Conservation (phyloP, 495 filamentous ascomycete species). For the Sporormia fimetaria region DNA sequence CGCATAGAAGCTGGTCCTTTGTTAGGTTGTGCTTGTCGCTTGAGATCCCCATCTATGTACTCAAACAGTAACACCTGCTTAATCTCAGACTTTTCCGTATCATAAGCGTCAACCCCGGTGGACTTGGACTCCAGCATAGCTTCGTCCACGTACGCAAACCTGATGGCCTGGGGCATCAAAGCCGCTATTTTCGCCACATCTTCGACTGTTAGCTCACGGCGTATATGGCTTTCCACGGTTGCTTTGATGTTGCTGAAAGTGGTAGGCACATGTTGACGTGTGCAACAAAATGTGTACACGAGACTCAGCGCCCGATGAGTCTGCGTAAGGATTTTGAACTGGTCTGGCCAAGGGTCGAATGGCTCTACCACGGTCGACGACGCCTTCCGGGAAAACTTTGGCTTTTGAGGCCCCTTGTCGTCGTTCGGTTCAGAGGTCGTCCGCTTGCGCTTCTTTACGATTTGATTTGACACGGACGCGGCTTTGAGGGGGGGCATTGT, state of each 20-base stretch:
- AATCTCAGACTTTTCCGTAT: conserved; percentile 32
- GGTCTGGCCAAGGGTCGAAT: conserved; percentile 57
- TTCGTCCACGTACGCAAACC: conserved; percentile 81
- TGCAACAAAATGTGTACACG: conserved; percentile 88
- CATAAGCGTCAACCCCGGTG: conserved; percentile 47
- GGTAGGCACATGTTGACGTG: conserved; percentile 80
- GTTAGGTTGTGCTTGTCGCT: conserved; percentile 60
- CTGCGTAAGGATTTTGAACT: conserved; percentile 60
- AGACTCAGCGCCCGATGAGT: conserved; percentile 79
- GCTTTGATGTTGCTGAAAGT: conserved; percentile 80
- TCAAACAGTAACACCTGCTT: conserved; percentile 76
- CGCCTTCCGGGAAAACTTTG: conserved; percentile 30
- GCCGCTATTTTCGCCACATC: conserved; percentile 76
- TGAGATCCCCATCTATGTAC: conserved; percentile 84
- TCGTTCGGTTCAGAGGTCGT: conserved; percentile 31
- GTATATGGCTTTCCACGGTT: conserved; percentile 73
- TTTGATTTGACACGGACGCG: conserved; percentile 43
- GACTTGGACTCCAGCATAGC: conserved; percentile 66
- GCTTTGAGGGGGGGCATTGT: conserved; percentile 47
- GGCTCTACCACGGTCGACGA: conserved; percentile 39
- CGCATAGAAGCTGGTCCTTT: conserved; percentile 55
- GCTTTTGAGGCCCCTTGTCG: too few species aligned
- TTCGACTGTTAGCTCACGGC: conserved; percentile 53
- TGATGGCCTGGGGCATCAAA: conserved; percentile 61
- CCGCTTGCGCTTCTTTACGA: conserved; percentile 45